Percentiles rank a stretch among this genome's conserved stretches.
These are phyloP conservation scores for Ganoderma lucidum DNA, from an alignment of 1,284 basidiomycete genomes.

Conservation along the genomic window DNA sequence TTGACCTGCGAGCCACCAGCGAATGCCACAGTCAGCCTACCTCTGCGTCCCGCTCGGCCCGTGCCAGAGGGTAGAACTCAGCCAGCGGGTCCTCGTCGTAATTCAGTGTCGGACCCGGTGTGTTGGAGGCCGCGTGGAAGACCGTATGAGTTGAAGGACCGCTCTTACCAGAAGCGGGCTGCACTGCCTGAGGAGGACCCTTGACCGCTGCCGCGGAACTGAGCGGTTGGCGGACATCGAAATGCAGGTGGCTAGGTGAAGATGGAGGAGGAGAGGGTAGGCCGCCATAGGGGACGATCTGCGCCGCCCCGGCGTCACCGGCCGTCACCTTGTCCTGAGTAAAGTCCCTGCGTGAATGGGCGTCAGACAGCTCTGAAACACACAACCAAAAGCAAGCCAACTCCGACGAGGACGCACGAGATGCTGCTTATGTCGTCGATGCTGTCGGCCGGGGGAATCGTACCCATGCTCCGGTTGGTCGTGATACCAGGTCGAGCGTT, in stretches of 20 bases:
- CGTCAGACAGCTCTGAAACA: constrained; percentile 17
- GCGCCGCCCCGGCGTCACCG: constrained; percentile 19
- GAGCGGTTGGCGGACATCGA: constrained; percentile 1
- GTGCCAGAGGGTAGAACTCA: constrained; percentile 66
- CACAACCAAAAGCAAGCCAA: constrained; percentile 2
- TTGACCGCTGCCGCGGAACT: background rate
- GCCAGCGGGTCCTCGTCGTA: constrained; percentile 64
- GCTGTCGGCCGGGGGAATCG: constrained; percentile 5
- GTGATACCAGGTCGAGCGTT: background rate
- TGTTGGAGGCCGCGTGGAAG: background rate
- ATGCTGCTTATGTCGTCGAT: constrained; percentile 31
- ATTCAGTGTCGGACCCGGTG: background rate
- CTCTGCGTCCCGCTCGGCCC: constrained; percentile 51
- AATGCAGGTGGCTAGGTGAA: constrained; percentile 6
- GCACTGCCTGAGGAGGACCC: constrained; percentile 11
- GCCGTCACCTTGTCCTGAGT: constrained; percentile 30
- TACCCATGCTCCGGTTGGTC: background rate
- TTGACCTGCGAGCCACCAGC: background rate
- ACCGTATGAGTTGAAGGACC: background rate
- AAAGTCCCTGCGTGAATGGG: constrained; percentile 33
- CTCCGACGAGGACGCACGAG: constrained; percentile 33
- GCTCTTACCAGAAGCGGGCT: constrained; percentile 2
- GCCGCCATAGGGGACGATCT: constrained; percentile 19
- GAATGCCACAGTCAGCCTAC: constrained; percentile 40
- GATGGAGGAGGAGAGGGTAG: constrained; percentile 26